Evolutionary conservation across 768 basidiomycete genomes (phyloP).

Genomic region (Neoboletus magnificus): DNA sequence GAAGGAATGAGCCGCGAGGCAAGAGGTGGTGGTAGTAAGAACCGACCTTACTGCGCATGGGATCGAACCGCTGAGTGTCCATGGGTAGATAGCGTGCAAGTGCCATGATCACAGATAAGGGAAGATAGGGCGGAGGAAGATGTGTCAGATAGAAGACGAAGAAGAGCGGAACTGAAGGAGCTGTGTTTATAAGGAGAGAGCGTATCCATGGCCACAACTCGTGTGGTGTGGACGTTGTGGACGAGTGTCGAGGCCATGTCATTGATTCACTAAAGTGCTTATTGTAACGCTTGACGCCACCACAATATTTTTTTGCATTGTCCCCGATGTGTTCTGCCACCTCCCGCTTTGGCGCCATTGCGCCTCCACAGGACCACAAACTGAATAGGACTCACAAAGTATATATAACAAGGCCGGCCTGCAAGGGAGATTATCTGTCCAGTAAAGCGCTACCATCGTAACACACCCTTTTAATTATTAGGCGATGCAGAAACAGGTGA

Average conservation of each 20-base stretch:
- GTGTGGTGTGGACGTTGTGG: conserved; percentile 25
- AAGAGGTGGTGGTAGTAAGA: conserved; percentile 11
- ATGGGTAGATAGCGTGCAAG: conserved; percentile 27
- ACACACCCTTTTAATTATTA: conserved; percentile 26
- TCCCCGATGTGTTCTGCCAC: conserved; percentile 8
- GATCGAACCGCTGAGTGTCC: conserved; percentile 34
- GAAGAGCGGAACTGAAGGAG: conserved; percentile 28
- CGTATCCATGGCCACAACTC: conserved; percentile 25
- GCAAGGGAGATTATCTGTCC: conserved; percentile 11
- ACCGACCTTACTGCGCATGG: conserved; percentile 29
- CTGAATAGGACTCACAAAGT: conserved; percentile 6
- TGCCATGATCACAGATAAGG: conserved; percentile 27
- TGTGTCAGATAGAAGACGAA: conserved; percentile 24
- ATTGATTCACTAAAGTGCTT: conserved; percentile 20
- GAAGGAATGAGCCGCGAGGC: conserved; percentile 22
- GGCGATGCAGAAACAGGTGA: conserved; percentile 21
- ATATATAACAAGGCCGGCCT: conserved; percentile 15
- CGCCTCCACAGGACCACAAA: conserved; percentile 1
- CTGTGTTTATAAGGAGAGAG: conserved; percentile 20
- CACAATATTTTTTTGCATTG: conserved; percentile 12
- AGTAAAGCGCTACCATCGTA: conserved; percentile 13
- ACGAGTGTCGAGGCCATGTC: conserved; percentile 13
- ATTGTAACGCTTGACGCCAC: conserved; percentile 14
- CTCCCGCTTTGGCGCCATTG: conserved; percentile 21
- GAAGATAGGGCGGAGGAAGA: conserved; percentile 27